Evolutionary conservation across 495 filamentous ascomycete genomes (phyloP), one percentile per base, ranked within the genome.

Genomic region (Elaphomyces granulatus): DNA sequence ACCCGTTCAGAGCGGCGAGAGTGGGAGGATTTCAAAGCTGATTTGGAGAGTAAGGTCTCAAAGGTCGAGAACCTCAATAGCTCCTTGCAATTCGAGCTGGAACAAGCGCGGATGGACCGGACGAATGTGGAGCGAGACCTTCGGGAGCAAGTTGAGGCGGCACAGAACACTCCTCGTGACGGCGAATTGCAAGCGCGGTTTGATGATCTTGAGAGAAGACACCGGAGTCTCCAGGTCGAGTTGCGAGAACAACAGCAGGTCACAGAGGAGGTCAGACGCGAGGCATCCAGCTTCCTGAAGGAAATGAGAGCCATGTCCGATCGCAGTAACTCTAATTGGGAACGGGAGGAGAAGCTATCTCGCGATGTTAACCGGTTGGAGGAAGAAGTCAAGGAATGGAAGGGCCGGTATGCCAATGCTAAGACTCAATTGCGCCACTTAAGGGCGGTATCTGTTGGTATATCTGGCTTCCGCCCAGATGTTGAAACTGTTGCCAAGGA

Each of bases 301-400:
- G 87, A 98, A 57, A 96, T 96, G 92, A 80, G 81, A 46, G 65
- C 66, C 20, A 69, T 98, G 28, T 87, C 86, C 9, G 74, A 83
- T 40, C 78, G 84, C 39, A 87, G 77, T 46, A 74, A 76, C 40
- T 59, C 75, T n/a, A 75, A 81, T 9, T 78, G 80, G 65, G 85
- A 93, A 43, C 77, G 74, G 37, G 88, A 98, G 60, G 73, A 87
- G 32, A 71, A 74, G 33, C 65, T 96, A 43, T 72, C 78, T 31
- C 70, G 61, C 41, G 77, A 84, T 18, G 75, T 94, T 19, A 67
- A 79, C 21, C 62, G 67, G 28, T 71, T 96, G 4, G 84, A 95
- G 52, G 63, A 72, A 7, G 84, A 95, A 55, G 70, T 93, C 31
- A 76, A 78, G 15, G 77, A 87, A 28, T 98, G 90, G 90, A 85